A percentile compares a stretch with the other conserved stretches of the same genome.
phyloP scores from a whole-genome alignment of 208 protist species.

The Acanthamoeba lenticulata region DNA sequence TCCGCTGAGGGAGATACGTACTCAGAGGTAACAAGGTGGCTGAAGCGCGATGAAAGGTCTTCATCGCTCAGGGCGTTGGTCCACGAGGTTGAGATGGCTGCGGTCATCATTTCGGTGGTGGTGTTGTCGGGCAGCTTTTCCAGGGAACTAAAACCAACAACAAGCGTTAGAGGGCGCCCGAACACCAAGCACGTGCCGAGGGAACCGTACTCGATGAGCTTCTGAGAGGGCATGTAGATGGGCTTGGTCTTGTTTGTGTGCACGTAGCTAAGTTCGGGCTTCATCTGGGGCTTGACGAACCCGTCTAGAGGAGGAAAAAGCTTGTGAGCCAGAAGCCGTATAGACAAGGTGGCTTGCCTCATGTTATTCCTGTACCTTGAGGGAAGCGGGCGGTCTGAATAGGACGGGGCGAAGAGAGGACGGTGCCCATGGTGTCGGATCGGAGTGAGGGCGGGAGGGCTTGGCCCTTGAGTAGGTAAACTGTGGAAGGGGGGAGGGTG shows the following conservation, averaged over 20 bases:
- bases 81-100: slow-evolving; percentile 26
- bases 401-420: background rate
- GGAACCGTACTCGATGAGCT: background rate
- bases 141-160: too few relatives aligned
- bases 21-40: background rate
- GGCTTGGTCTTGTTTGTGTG: background rate
- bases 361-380: too few relatives aligned
- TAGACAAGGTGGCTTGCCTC: too few relatives aligned
- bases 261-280: background rate
- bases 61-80: background rate
- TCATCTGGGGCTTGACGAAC: background rate
- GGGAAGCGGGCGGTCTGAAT: too few relatives aligned
- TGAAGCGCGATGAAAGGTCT: slow-evolving; percentile 7
- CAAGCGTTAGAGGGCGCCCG: too few relatives aligned
- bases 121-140: background rate
- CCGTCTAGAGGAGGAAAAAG: too few relatives aligned
- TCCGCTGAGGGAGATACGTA: background rate
- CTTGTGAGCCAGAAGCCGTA: too few relatives aligned
- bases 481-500: too few relatives aligned
- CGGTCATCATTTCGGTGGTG: background rate
- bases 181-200: background rate
- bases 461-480: background rate
- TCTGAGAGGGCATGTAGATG: slow-evolving; percentile 11
- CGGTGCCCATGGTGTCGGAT: background rate
- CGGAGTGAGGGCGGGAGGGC: background rate